Percentiles rank a stretch among this genome's conserved stretches.
These are phyloP conservation scores for Forsythia viridissima DNA, from an alignment of 257 asterid species.

Conservation along the genomic window DNA sequence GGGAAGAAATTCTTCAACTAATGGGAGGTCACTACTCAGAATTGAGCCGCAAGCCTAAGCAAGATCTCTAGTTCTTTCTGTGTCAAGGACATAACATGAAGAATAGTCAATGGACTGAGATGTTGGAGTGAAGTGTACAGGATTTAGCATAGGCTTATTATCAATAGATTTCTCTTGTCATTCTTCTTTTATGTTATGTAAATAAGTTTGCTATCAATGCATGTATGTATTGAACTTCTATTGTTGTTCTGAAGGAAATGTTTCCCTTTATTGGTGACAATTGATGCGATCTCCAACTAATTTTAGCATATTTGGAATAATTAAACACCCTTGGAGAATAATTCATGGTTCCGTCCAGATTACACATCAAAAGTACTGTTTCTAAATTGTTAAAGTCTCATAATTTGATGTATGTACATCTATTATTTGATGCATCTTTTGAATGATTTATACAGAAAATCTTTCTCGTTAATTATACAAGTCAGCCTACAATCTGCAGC, in stretches of 20 bases:
- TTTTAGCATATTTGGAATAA: no score
- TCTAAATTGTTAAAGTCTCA: neutral
- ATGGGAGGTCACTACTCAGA: slow-evolving; percentile 96
- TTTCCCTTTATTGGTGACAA: neutral
- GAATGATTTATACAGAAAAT: no score
- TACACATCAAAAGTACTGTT: neutral
- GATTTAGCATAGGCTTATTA: slow-evolving; percentile 14
- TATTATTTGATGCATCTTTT: no score
- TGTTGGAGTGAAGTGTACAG: slow-evolving; percentile 36
- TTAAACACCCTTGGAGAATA: neutral
- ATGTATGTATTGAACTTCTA: slow-evolving; percentile 16
- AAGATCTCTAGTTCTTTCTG: slow-evolving; percentile 55
- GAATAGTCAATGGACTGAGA: slow-evolving; percentile 9
- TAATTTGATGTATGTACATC: no score
- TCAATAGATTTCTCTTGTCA: slow-evolving; percentile 13
- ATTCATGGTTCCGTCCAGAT: neutral
- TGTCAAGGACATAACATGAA: slow-evolving; percentile 18
- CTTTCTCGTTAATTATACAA: no score
- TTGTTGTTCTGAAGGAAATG: slow-evolving; percentile 2
- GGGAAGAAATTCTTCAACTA: slow-evolving; percentile 85
- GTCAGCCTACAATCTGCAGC: neutral
- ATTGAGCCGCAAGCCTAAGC: slow-evolving; percentile 91
- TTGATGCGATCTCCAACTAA: neutral
- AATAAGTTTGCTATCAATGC: slow-evolving; percentile 23
- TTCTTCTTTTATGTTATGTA: neutral